Base-by-base conservation (phyloP, 768 basidiomycete species). In the Trametes meyenii region DNA sequence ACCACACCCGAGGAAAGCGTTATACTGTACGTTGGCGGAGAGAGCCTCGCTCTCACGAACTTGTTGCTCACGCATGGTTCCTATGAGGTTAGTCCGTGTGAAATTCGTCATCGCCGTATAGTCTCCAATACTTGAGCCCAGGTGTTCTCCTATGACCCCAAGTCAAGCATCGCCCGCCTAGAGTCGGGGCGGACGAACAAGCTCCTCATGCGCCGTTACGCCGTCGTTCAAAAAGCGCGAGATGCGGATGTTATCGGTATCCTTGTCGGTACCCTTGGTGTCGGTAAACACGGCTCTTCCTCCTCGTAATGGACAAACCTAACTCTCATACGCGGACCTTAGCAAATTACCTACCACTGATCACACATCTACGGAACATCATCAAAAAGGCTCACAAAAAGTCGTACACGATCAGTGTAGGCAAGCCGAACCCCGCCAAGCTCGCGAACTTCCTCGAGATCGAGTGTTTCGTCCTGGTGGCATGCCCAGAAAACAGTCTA, bases 221-320 rank as follows among this genome's bases (percentile, higher is more conserved):
- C 87, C 2, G 78, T 83, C 0, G 84, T 98, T 5, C 95, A 96
- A 71, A 88, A 86, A 66, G 94, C 96, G 2, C 83, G 92, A 45
- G 90, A 95, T 65, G 90, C 95, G 0, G 95, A 98, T 66, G 92
- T 98, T 0, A 92, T 97, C 64, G 97, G 96, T 0, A 94, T 98
- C 46, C 85, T 98, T 3, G 90, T 98, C 1, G 96, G 95, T 12
- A 97, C 96, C 1, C 83, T 98, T 14, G 95, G 96, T 45, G 89
- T 97, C 33, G 85, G 91, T 92, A 52, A 61, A 85, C 42, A n/a
- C 16, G 14, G 24, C 14, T 17, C 36, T 0, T 72, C 43, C 48
- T 16, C 50, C 35, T 17, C 51, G 8, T 12, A 40, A 23, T 5
- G 1, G 12, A 21, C 11, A n/a, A 45, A 44, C 33, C 16, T 59